phyloP scores from a whole-genome alignment of 805 yeast species.

The Cyberlindnera amylophila region DNA sequence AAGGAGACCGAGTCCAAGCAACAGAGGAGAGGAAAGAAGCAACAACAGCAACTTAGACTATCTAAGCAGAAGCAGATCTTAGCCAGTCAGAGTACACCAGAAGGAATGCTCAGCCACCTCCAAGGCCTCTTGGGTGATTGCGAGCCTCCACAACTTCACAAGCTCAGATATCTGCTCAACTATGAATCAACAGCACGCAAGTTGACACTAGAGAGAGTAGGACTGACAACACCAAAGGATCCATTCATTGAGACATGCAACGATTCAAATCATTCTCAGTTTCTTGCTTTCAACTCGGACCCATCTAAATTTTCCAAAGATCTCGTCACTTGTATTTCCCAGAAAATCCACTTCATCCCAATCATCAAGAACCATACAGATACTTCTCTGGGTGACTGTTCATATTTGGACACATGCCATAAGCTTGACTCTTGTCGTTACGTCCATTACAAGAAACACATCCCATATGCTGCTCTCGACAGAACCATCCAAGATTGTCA shows the following conservation, averaged over 20 bases:
- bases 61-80: background rate
- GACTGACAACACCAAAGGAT: slow-evolving; percentile 33
- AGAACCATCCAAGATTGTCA: slow-evolving; percentile 20
- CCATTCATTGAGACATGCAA: slow-evolving; percentile 53
- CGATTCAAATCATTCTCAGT: slow-evolving; percentile 25
- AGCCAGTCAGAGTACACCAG: background rate
- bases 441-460: slow-evolving; percentile 61
- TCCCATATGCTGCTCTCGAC: slow-evolving; percentile 32
- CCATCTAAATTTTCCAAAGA: slow-evolving; percentile 31
- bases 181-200: slow-evolving; percentile 37
- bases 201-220: slow-evolving; percentile 38
- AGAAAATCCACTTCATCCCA: slow-evolving; percentile 50
- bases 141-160: slow-evolving; percentile 9
- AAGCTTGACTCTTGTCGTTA: slow-evolving; percentile 77
- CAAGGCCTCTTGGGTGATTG: slow-evolving; percentile 2
- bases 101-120: slow-evolving; percentile 3
- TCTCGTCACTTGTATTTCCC: slow-evolving; percentile 13
- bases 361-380: slow-evolving; percentile 64
- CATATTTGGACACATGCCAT: slow-evolving; percentile 91
- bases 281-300: slow-evolving; percentile 25
- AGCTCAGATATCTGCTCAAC: slow-evolving; percentile 21
- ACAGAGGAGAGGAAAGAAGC: slow-evolving; percentile 1
- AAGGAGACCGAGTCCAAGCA: slow-evolving; percentile 1
- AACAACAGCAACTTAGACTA: background rate
- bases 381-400: slow-evolving; percentile 75